Evolutionary conservation across 345 rosid species (phyloP).

Genomic region (Dovyalis caffra): DNA sequence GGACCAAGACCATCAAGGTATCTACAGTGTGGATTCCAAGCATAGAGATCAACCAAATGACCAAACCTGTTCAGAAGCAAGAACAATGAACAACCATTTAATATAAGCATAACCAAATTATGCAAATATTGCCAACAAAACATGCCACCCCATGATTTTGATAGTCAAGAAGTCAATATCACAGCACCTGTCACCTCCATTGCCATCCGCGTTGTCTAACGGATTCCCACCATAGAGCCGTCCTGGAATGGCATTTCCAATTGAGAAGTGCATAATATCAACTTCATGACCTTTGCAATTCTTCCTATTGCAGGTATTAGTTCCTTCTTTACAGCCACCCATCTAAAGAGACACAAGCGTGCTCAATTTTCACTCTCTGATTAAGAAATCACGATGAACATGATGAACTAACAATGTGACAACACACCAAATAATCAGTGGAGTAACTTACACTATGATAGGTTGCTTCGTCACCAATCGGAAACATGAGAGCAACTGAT

Average conservation of each 20-base stretch:
- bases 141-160: not conserved
- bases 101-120: not conserved
- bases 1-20: conserved; percentile 87
- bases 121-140: not conserved
- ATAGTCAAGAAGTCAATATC: conserved; percentile 5
- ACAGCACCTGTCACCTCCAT: conserved; percentile 89
- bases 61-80: conserved; percentile 60
- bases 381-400: not conserved
- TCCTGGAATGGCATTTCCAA: conserved; percentile 96
- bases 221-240: conserved; percentile 91
- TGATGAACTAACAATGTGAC: not conserved
- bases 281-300: conserved; percentile 95
- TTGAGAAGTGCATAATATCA: conserved; percentile 98
- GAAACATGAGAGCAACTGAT: conserved; percentile 93
- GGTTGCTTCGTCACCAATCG: conserved; percentile 77
- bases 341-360: conserved; percentile 44
- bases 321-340: conserved; percentile 88
- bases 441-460: conserved; percentile 67
- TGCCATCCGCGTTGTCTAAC: conserved; percentile 69
- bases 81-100: not conserved
- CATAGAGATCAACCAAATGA: conserved; percentile 77
- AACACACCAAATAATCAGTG: not conserved
- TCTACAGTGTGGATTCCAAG: conserved; percentile 96
- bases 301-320: conserved; percentile 69
- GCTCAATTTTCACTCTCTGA: not conserved